Conservation (phyloP, 148 eudicot species). For the Selenicereus undatus region DNA sequence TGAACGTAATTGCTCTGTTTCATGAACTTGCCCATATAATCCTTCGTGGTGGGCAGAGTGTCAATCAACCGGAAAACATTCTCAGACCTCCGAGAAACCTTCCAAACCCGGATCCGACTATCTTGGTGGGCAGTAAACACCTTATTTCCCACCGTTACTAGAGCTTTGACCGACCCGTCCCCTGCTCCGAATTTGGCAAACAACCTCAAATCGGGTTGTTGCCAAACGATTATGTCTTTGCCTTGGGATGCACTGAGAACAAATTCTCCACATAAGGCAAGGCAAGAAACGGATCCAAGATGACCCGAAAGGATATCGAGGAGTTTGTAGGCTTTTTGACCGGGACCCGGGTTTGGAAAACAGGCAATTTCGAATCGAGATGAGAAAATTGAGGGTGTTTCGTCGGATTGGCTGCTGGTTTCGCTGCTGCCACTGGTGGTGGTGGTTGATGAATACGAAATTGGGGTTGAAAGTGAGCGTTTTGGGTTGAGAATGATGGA, state of each 20-base stretch:
- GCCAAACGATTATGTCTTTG: constrained; percentile 88
- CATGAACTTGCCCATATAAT: constrained; percentile 78
- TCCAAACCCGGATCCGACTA: constrained; percentile 81
- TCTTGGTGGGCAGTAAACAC: constrained; percentile 96
- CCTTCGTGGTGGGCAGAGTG: constrained; percentile 75
- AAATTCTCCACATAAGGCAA: constrained; percentile 78
- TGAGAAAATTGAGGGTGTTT: constrained; percentile 12
- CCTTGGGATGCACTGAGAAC: constrained; percentile 81
- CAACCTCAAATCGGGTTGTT: constrained; percentile 69
- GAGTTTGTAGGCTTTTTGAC: constrained; percentile 40
- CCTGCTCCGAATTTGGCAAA: constrained; percentile 76
- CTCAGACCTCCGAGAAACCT: constrained; percentile 69
- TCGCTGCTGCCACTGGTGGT: constrained; percentile 11
- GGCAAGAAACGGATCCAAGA: constrained; percentile 62
- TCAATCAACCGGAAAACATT: constrained; percentile 60
- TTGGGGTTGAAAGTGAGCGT: constrained; percentile 27
- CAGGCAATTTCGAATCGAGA: constrained; percentile 4
- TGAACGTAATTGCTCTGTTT: constrained; percentile 82
- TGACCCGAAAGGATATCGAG: constrained; percentile 62
- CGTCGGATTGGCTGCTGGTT: constrained; percentile 6
- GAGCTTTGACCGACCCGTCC: constrained; percentile 73
- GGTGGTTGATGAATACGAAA: constrained; percentile 3
- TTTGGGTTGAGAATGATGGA: constrained; percentile 25
- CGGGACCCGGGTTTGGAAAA: constrained; percentile 7
- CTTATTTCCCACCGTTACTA: constrained; percentile 54